A percentile compares a stretch with the other conserved stretches of the same genome.
phyloP scores from a whole-genome alignment of 2,329 filamentous ascomycete species.

The Aspergillus pseudotamarii region DNA sequence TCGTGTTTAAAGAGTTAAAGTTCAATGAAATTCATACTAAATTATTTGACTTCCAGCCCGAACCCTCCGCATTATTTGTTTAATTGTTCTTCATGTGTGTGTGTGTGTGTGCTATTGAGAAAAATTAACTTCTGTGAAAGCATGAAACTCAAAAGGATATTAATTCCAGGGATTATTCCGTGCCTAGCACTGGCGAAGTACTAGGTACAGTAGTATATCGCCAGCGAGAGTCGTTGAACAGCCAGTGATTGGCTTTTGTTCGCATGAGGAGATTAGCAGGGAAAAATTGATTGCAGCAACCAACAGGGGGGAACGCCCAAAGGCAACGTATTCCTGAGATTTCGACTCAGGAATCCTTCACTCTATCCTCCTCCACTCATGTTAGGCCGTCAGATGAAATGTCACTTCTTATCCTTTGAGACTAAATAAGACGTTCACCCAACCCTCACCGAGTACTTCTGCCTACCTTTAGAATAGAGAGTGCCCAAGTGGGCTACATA shows the following conservation, averaged over 20 bases:
- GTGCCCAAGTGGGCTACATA: neutral
- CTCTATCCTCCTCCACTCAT: neutral
- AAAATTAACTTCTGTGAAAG: neutral
- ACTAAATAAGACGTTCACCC: too few relatives aligned
- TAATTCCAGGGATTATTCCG: neutral
- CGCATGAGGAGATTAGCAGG: neutral
- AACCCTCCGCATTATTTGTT: neutral
- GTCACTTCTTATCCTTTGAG: neutral
- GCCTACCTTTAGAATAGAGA: too few relatives aligned
- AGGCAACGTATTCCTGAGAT: neutral
- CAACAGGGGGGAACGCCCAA: neutral
- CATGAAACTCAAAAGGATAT: neutral
- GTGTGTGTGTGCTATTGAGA: neutral
- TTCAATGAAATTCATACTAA: slow-evolving; percentile 3
- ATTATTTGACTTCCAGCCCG: neutral
- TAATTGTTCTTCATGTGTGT: neutral
- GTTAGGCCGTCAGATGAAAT: neutral
- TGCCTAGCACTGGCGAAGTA: neutral
- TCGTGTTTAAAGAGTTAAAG: neutral
- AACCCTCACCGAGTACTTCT: neutral
- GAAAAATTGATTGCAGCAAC: neutral
- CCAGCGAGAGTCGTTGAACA: neutral
- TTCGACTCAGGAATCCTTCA: neutral
- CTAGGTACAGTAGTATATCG: neutral
- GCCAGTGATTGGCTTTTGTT: neutral